Percentiles rank a stretch among this genome's conserved stretches.
phyloP scores from a whole-genome alignment of 345 rosid species.

The Durio zibethinus region DNA sequence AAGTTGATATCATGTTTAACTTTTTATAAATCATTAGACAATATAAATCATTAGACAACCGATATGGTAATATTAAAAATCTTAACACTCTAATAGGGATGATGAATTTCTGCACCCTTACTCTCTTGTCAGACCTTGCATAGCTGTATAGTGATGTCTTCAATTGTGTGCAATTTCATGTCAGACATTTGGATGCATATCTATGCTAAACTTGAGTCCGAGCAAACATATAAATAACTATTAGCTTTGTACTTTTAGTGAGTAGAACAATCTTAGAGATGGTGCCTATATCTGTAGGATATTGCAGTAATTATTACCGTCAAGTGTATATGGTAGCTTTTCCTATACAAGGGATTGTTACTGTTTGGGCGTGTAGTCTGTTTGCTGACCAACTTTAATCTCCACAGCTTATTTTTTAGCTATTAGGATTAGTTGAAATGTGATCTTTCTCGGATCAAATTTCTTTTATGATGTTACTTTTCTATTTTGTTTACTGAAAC shows the following conservation, averaged over 20 bases:
- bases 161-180: neutral
- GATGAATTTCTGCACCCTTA: neutral
- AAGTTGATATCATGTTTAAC: neutral
- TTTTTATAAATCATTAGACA: neutral
- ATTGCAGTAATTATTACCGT: neutral
- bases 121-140: neutral
- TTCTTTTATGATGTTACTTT: neutral
- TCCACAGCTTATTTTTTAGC: neutral
- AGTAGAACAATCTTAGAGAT: neutral
- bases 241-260: neutral
- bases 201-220: neutral
- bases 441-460: neutral
- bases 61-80: neutral
- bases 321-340: neutral
- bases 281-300: neutral
- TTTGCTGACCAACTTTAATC: neutral
- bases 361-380: neutral
- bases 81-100: neutral
- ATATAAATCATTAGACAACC: neutral
- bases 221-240: neutral
- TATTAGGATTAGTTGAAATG: neutral
- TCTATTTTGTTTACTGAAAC: neutral
- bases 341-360: neutral
- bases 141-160: slow-evolving; percentile 1
- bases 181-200: neutral